phyloP scores from a whole-genome alignment of 2,329 filamentous ascomycete species.

The Microcyclosporella mali region DNA sequence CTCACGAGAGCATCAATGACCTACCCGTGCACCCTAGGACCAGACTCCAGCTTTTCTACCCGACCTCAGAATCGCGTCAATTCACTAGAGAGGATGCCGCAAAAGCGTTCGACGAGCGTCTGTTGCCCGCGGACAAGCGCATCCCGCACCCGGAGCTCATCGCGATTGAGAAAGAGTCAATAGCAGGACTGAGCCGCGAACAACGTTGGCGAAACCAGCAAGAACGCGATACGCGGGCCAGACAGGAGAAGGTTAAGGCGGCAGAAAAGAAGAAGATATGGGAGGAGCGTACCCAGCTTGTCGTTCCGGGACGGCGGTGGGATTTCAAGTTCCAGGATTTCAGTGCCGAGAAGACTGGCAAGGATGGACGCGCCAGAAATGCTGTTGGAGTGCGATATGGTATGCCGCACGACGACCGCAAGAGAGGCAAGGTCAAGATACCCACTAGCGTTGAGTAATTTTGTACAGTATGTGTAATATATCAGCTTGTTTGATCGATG shows the following conservation, averaged over 20 bases:
- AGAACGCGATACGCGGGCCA: conserved; percentile 26
- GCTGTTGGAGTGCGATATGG: conserved; percentile 57
- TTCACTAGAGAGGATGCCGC: conserved; percentile 62
- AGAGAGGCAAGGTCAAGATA: conserved; percentile 59
- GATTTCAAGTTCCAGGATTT: conserved; percentile 57
- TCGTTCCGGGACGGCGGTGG: conserved; percentile 47
- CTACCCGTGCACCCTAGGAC: conserved; percentile 53
- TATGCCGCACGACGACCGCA: conserved; percentile 55
- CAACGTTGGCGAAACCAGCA: conserved; percentile 42
- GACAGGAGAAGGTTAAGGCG: conserved; percentile 34
- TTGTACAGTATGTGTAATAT: conserved; percentile 10
- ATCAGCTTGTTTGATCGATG: conserved; percentile 1
- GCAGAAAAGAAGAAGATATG: conserved; percentile 39
- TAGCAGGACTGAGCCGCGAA: conserved; percentile 33
- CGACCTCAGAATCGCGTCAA: conserved; percentile 56
- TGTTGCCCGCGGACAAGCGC: conserved; percentile 57
- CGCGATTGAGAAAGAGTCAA: conserved; percentile 41
- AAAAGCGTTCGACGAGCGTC: conserved; percentile 52
- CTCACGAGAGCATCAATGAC: conserved; percentile 60
- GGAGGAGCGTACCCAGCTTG: conserved; percentile 38
- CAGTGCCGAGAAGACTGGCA: conserved; percentile 50
- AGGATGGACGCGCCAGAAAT: conserved; percentile 46
- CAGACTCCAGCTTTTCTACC: conserved; percentile 54
- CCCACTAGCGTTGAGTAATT: conserved; percentile 50
- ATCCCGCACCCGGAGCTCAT: conserved; percentile 59